Conservation (phyloP, 306 rosid species). For the Comarum palustre region DNA sequence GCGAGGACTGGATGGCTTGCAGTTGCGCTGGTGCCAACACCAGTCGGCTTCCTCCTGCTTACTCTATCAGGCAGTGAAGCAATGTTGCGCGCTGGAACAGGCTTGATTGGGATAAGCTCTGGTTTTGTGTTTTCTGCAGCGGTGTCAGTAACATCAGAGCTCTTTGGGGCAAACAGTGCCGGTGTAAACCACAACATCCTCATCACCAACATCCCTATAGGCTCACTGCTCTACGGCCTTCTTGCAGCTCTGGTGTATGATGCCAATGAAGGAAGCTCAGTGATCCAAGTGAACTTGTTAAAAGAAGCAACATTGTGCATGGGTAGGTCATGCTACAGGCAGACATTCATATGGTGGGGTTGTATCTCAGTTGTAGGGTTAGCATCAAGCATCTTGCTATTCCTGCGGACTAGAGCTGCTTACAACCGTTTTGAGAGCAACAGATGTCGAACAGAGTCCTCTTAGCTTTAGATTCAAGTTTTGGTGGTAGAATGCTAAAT, state of each 20-base stretch:
- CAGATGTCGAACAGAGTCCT: constrained; percentile 18
- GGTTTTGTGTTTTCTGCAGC: constrained; percentile 96
- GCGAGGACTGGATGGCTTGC: constrained; percentile 93
- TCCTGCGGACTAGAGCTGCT: constrained; percentile 56
- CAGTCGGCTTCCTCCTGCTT: constrained; percentile 67
- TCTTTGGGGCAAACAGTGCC: constrained; percentile 71
- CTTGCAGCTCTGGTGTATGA: constrained; percentile 66
- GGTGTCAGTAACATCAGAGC: constrained; percentile 82
- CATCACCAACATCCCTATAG: constrained; percentile 83
- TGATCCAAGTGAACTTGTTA: constrained; percentile 11
- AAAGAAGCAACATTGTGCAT: constrained; percentile 52
- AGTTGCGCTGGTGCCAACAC: constrained; percentile 73
- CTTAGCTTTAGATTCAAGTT: background rate
- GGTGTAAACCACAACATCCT: constrained; percentile 87
- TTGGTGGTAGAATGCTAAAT: background rate
- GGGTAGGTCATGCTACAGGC: constrained; percentile 63
- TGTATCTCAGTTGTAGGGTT: constrained; percentile 59
- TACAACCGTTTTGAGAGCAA: constrained; percentile 46
- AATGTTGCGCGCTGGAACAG: constrained; percentile 56
- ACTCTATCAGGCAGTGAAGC: constrained; percentile 51
- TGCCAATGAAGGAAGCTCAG: constrained; percentile 35
- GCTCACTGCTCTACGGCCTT: constrained; percentile 81
- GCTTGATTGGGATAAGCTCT: constrained; percentile 76
- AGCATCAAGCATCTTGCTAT: constrained; percentile 55
- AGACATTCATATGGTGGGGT: constrained; percentile 77